Conservation (phyloP, 108 stramenopile species). For the Cyclotella kingstonii region DNA sequence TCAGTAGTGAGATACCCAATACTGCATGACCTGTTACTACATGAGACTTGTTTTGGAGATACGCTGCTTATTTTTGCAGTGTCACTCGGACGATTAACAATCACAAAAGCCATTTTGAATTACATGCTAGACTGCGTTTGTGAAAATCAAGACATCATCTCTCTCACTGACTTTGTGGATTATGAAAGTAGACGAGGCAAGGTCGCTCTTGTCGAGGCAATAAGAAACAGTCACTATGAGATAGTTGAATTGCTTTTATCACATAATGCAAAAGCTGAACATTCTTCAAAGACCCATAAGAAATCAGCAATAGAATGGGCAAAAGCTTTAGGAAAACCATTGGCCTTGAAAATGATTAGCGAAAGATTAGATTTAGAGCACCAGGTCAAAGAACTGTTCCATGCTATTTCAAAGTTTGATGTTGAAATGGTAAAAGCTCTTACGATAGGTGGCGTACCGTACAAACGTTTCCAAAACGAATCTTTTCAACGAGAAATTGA, state of each 20-base stretch:
- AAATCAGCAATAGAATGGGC: conserved; percentile 37
- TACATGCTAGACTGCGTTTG: neutral
- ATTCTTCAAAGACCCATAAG: conserved; percentile 10
- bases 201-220: conserved; percentile 34
- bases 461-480: conserved; percentile 6
- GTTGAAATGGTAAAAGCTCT: conserved; percentile 2
- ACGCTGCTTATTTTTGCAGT: conserved; percentile 36
- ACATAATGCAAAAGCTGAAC: conserved; percentile 8
- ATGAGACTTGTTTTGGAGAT: conserved; percentile 37
- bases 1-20: neutral
- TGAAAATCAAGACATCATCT: neutral
- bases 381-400: conserved; percentile 7
- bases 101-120: conserved; percentile 16
- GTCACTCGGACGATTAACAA: conserved; percentile 8
- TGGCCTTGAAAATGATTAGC: conserved; percentile 4
- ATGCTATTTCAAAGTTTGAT: conserved; percentile 23
- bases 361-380: neutral
- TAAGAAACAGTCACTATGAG: conserved; percentile 12
- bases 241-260: conserved; percentile 12
- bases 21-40: neutral
- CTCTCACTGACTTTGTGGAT: conserved; percentile 33
- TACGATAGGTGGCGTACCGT: conserved; percentile 15
- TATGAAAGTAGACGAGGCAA: conserved; percentile 34
- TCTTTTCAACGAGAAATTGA: conserved; percentile 11
- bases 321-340: neutral